A percentile compares a stretch with the other conserved stretches of the same genome.
These are phyloP conservation scores for Termitomyces sp. DNA, from an alignment of 768 basidiomycete genomes.

Conservation along the genomic window DNA sequence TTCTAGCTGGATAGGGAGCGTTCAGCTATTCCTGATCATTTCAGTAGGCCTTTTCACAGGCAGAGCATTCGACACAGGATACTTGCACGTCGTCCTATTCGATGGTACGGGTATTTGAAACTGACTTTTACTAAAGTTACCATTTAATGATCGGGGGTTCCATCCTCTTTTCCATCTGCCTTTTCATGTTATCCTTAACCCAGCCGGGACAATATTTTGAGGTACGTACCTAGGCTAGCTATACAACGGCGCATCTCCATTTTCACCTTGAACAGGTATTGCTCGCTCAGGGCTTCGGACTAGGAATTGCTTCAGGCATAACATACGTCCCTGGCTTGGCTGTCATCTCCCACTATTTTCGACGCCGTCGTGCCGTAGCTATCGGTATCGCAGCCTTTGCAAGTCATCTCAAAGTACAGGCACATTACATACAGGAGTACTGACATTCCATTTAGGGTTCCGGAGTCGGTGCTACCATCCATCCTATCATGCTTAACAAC, in stretches of 20 bases:
- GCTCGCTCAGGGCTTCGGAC: slow-evolving; percentile 41
- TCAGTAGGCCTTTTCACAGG: slow-evolving; percentile 22
- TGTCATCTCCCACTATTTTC: slow-evolving; percentile 47
- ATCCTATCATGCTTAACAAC: slow-evolving; percentile 64
- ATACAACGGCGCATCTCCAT: neutral
- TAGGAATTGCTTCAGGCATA: slow-evolving; percentile 42
- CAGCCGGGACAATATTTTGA: slow-evolving; percentile 24
- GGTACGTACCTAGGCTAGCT: slow-evolving; percentile 4
- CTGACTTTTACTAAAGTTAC: slow-evolving; percentile 14
- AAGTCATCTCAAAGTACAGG: slow-evolving; percentile 4
- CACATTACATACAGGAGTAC: neutral
- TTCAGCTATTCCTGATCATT: slow-evolving; percentile 21
- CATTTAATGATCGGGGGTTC: slow-evolving; percentile 24
- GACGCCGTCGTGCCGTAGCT: slow-evolving; percentile 37
- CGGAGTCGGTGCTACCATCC: slow-evolving; percentile 55
- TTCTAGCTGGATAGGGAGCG: slow-evolving; percentile 24
- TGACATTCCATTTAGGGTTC: slow-evolving; percentile 29
- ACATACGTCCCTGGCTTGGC: slow-evolving; percentile 43
- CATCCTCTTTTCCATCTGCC: slow-evolving; percentile 22
- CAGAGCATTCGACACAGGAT: slow-evolving; percentile 21
- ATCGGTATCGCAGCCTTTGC: slow-evolving; percentile 44
- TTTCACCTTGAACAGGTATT: slow-evolving; percentile 30
- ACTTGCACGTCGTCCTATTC: slow-evolving; percentile 15
- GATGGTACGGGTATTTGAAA: neutral
- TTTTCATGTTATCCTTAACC: slow-evolving; percentile 28